Conservation (phyloP, 805 yeast genomes). For the Cyberlindnera amylophila region DNA sequence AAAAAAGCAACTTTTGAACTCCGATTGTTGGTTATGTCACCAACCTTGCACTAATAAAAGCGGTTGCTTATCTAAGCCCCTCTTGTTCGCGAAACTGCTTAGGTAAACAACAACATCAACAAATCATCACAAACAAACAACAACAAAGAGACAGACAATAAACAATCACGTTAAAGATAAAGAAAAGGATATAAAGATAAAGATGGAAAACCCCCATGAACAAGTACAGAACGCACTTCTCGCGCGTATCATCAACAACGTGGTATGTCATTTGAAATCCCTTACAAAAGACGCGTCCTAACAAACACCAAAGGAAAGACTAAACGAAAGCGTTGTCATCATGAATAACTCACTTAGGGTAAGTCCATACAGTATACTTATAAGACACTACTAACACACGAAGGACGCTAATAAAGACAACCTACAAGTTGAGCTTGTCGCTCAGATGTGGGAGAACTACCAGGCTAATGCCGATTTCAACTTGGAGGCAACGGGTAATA, state of each 20-base stretch:
- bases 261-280: conserved; percentile 49
- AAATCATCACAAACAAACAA: no score
- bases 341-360: conserved; percentile 57
- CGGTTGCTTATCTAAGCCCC: no score
- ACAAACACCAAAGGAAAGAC: conserved; percentile 57
- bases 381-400: not conserved
- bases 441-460: conserved; percentile 79
- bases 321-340: conserved; percentile 66
- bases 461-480: conserved; percentile 67
- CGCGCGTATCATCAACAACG: conserved; percentile 70
- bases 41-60: no score
- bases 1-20: no score
- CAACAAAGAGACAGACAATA: no score
- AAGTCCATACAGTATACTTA: no score
- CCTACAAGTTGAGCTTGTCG: conserved; percentile 63
- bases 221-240: conserved; percentile 73
- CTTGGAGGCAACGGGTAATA: conserved; percentile 60
- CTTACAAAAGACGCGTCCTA: no score
- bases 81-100: no score
- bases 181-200: no score
- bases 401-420: conserved; percentile 58
- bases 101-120: no score
- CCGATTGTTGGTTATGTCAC: no score
- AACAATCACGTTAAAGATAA: not conserved
- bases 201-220: conserved; percentile 90